Evolutionary conservation across 805 yeast genomes (phyloP).

Genomic region (Kluyveromyces siamensis): DNA sequence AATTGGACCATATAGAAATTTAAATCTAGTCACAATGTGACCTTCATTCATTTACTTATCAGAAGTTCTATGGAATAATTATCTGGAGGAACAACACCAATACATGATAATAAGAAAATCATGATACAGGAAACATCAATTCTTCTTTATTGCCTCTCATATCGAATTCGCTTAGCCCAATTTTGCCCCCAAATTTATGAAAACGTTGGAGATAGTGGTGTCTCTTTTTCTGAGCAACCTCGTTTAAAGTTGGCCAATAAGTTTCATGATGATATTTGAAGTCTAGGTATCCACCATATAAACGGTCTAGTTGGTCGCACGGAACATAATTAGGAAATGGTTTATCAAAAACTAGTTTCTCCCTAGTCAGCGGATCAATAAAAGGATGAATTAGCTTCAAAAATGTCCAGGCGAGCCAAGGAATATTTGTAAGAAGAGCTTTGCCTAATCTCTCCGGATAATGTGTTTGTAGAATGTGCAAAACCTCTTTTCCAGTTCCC

Average conservation of each 20-base stretch:
- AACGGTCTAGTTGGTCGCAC: slow-evolving; percentile 65
- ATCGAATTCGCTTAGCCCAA: slow-evolving; percentile 80
- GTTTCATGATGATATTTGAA: slow-evolving; percentile 72
- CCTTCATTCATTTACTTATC: too few species aligned
- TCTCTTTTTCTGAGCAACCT: slow-evolving; percentile 51
- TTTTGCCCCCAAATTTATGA: slow-evolving; percentile 53
- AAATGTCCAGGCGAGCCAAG: slow-evolving; percentile 90
- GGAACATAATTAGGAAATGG: slow-evolving; percentile 84
- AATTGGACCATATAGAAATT: background rate
- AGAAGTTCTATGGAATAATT: background rate
- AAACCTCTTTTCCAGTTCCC: slow-evolving; percentile 80
- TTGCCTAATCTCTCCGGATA: slow-evolving; percentile 95
- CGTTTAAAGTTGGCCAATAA: slow-evolving; percentile 69
- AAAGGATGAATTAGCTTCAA: slow-evolving; percentile 88
- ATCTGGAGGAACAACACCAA: background rate
- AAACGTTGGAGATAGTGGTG: slow-evolving; percentile 60
- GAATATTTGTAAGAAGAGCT: slow-evolving; percentile 86
- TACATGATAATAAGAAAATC: background rate
- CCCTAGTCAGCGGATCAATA: slow-evolving; percentile 91
- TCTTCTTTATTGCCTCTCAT: slow-evolving; percentile 43
- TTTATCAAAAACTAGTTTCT: slow-evolving; percentile 84
- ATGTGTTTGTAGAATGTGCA: slow-evolving; percentile 90
- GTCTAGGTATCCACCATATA: slow-evolving; percentile 78
- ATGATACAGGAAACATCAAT: slow-evolving; percentile 18
- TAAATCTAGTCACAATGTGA: background rate